Base-by-base conservation (phyloP, 148 eudicot genomes). In the Heliosperma pusillum region DNA sequence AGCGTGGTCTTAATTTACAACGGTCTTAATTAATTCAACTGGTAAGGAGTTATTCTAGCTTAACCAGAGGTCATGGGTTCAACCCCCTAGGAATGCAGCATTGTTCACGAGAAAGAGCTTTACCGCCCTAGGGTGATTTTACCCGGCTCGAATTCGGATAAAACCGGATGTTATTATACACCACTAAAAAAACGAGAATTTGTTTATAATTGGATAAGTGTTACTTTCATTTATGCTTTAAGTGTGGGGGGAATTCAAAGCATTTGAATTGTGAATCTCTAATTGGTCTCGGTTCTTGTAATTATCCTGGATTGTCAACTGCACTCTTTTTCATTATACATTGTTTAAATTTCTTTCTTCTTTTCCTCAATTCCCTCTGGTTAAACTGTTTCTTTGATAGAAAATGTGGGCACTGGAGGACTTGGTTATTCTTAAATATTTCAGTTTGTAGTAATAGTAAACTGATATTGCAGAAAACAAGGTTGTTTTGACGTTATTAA, bases 251-350 rank as follows among this genome's bases (percentile, higher is more conserved):
- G 69, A 36, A 42, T 70, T 53, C 17, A 5, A 33, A 64, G 64
- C 2, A 0, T 50, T 71, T 56, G 12, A 26, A 78, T 19, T 64
- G 17, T 50, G 24, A 15, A 5, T 0, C 69, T 44, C 63, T 63
- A 3, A 50, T 52, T 62, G 75, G 70, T 6, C 7, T 50, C 33
- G 50, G n/a, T 69, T 58, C 50, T 44, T 60, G 45, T 61, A 59
- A 59, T 20, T 44, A 40, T 27, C 61, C 55, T 59, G 6, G 13
- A 33, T 66, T 66, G 70, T 66, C 70, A 66, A 66, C 70, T 66
- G 15, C 52, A 66, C 50, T 66, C 15, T 66, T 66, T 66, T 33
- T n/a, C 40, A 17, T 5, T 17, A 30, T 59, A 59, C 7, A 22
- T 59, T 21, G 25, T 33, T 36, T 36, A 27, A 26, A 16, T 45